Conservation (phyloP, 2,329 filamentous ascomycete species). For the Epichloe sp. region DNA sequence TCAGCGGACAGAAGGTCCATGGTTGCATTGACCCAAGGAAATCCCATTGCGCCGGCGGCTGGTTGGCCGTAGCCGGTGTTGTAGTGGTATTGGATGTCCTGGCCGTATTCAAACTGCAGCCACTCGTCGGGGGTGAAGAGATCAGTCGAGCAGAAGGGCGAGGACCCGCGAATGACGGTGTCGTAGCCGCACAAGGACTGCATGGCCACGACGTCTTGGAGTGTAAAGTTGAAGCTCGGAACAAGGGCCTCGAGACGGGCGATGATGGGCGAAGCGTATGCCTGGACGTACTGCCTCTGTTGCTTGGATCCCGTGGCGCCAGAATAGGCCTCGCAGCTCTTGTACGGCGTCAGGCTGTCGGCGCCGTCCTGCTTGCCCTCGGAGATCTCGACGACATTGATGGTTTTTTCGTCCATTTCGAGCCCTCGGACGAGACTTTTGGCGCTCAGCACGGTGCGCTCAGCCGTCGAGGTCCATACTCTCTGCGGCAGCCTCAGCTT, state of each 20-base stretch:
- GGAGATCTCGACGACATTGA: constrained; percentile 40
- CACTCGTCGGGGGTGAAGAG: constrained; percentile 49
- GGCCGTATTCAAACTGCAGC: constrained; percentile 54
- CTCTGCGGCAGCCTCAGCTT: constrained; percentile 36
- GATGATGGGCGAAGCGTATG: constrained; percentile 48
- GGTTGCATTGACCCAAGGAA: constrained; percentile 55
- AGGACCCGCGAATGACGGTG: constrained; percentile 47
- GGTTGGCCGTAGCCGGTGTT: constrained; percentile 52
- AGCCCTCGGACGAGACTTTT: constrained; percentile 44
- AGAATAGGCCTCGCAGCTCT: constrained; percentile 50
- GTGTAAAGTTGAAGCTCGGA: constrained; percentile 49
- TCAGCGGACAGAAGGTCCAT: constrained; percentile 32
- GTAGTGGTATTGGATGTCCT: constrained; percentile 51
- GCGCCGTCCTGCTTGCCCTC: constrained; percentile 45
- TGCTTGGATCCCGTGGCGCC: constrained; percentile 43
- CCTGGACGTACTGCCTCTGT: constrained; percentile 33
- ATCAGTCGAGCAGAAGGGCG: constrained; percentile 45
- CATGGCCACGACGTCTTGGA: constrained; percentile 50
- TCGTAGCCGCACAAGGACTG: constrained; percentile 55
- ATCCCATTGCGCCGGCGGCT: constrained; percentile 44
- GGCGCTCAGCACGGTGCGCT: constrained; percentile 46
- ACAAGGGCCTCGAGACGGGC: constrained; percentile 39
- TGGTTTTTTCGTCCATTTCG: constrained; percentile 37
- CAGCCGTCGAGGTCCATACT: constrained; percentile 50
- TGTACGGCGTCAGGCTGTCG: constrained; percentile 49